These are phyloP conservation scores for Houttuynia cordata DNA, from an alignment of 164 flowering plant genomes.

Conservation along the genomic window DNA sequence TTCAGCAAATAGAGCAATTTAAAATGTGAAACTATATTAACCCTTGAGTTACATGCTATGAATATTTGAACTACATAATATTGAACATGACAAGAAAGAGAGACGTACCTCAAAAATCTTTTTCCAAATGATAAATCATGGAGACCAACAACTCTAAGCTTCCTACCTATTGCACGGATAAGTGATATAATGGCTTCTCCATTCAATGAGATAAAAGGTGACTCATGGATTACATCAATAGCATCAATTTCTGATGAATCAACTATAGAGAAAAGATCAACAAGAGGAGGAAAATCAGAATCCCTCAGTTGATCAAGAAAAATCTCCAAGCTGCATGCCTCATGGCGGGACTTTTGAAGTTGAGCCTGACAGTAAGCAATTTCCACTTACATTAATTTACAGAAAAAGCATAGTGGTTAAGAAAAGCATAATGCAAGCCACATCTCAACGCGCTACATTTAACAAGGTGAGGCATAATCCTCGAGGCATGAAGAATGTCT, in stretches of 20 bases:
- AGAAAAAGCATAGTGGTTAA: background rate
- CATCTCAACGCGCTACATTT: too few species aligned
- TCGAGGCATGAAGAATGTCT: background rate
- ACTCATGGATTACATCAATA: conserved; percentile 41
- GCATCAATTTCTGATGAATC: conserved; percentile 45
- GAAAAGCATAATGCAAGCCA: background rate
- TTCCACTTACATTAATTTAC: background rate
- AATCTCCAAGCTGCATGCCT: conserved; percentile 27
- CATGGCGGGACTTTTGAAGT: conserved; percentile 22
- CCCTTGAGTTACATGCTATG: background rate
- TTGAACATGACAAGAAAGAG: background rate
- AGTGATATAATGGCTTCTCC: conserved; percentile 43
- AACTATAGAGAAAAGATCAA: conserved; percentile 22
- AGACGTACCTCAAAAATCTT: conserved; percentile 45
- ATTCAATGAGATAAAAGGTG: conserved; percentile 21
- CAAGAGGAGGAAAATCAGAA: conserved; percentile 33
- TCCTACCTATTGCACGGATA: conserved; percentile 41
- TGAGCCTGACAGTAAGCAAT: conserved; percentile 31
- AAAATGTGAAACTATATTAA: too few species aligned
- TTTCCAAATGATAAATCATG: conserved; percentile 53
- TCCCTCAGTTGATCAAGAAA: conserved; percentile 38
- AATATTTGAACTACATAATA: background rate
- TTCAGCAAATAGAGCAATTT: too few species aligned
- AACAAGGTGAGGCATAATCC: too few species aligned
- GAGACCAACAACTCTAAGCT: conserved; percentile 58